These are phyloP conservation scores for Pestalotiopsis sp. DNA, from an alignment of 2,329 filamentous ascomycete species.

Conservation along the genomic window DNA sequence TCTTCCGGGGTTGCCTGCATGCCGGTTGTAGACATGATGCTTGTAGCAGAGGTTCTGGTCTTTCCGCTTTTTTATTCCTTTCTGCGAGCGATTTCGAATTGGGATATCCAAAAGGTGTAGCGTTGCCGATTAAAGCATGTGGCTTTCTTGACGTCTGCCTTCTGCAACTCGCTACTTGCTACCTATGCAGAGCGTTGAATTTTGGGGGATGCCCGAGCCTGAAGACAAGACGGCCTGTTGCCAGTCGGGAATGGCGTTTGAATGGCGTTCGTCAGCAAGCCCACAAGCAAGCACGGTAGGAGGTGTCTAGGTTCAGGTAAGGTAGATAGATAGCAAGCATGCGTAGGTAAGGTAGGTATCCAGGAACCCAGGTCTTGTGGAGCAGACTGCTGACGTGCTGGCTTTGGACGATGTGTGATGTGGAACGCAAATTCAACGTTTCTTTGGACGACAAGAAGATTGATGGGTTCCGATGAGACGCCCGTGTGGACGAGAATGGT, in stretches of 20 bases:
- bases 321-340: background rate
- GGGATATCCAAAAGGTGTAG: background rate
- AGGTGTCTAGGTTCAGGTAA: too few relatives aligned
- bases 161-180: background rate
- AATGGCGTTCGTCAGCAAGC: background rate
- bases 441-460: background rate
- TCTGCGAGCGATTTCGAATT: background rate
- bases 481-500: background rate
- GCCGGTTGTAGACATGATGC: constrained; percentile 41
- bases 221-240: background rate
- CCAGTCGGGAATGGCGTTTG: background rate
- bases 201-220: background rate
- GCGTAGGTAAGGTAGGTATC: background rate
- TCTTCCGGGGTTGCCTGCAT: constrained; percentile 49
- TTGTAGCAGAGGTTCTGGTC: constrained; percentile 20
- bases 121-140: background rate
- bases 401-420: background rate
- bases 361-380: background rate
- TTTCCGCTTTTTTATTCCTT: background rate
- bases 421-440: background rate
- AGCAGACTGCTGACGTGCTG: background rate
- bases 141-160: background rate
- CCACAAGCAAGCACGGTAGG: background rate
- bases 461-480: background rate
- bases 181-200: background rate